Conservation (phyloP, 345 rosid species). For the Heritiera fomes region DNA sequence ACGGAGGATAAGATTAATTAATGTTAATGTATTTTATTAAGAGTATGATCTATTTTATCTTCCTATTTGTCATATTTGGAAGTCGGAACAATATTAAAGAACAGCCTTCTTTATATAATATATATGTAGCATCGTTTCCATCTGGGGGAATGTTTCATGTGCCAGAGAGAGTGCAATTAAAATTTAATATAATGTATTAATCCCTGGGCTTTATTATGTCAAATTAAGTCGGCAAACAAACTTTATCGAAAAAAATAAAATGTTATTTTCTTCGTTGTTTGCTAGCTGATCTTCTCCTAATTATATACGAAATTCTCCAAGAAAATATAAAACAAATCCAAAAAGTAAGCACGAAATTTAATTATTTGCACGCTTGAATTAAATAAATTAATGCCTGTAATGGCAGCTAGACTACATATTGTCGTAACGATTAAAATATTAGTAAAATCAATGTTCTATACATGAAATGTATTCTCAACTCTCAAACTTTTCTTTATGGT, state of each 20-base stretch:
- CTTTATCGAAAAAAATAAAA: background rate
- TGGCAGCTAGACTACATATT: no score
- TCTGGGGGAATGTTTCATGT: slow-evolving; percentile 4
- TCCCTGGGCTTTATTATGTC: background rate
- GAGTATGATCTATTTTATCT: background rate
- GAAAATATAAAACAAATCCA: background rate
- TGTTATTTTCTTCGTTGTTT: background rate
- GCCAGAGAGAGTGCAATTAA: background rate
- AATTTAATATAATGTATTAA: background rate
- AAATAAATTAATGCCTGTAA: no score
- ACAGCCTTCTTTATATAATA: background rate
- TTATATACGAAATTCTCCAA: background rate
- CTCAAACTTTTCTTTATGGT: no score
- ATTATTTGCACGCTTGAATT: background rate
- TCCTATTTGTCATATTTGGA: background rate
- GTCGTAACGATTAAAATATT: no score
- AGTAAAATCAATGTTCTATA: no score
- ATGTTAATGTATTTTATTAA: background rate
- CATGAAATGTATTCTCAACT: no score
- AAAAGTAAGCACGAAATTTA: background rate
- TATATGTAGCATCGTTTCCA: background rate
- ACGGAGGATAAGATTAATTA: background rate
- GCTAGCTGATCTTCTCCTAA: background rate
- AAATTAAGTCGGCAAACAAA: no score
- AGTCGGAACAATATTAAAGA: background rate